Conservation (phyloP, 2,329 filamentous ascomycete genomes). For the Teratosphaeria pseudoeucalypti region DNA sequence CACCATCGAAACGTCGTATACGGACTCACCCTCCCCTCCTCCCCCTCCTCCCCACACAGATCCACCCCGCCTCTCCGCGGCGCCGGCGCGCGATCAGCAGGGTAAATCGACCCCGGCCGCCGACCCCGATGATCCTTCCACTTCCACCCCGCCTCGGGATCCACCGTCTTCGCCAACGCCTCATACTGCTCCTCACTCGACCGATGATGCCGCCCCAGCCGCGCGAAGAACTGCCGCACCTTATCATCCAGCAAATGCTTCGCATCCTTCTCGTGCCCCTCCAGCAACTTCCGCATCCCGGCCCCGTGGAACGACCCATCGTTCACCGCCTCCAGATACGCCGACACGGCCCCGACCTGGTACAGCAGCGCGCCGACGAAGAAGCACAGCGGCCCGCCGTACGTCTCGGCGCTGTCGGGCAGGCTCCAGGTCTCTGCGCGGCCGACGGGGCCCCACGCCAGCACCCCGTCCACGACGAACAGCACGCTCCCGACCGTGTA, state of each 20-base stretch:
- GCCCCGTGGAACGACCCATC: slow-evolving; percentile 20
- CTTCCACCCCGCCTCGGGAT: slow-evolving; percentile 11
- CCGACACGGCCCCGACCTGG: slow-evolving; percentile 18
- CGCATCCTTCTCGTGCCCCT: slow-evolving; percentile 16
- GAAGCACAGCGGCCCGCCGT: slow-evolving; percentile 14
- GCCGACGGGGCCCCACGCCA: slow-evolving; percentile 15
- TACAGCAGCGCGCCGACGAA: slow-evolving; percentile 21
- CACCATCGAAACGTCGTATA: slow-evolving; percentile 8
- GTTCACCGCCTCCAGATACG: slow-evolving; percentile 23
- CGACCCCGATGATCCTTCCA: slow-evolving; percentile 3
- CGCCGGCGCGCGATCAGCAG: slow-evolving; percentile 6
- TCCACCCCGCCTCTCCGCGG: slow-evolving; percentile 13
- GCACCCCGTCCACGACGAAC: slow-evolving; percentile 16
- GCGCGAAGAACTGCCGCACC: slow-evolving; percentile 13
- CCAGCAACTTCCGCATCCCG: slow-evolving; percentile 17
- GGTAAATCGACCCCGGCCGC: slow-evolving; percentile 9
- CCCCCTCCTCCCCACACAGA: slow-evolving; percentile 5
- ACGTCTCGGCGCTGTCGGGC: neutral
- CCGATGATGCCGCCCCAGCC: slow-evolving; percentile 2
- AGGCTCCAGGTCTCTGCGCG: neutral
- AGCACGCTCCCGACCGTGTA: slow-evolving; percentile 19
- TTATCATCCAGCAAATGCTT: slow-evolving; percentile 20
- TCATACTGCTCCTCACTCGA: slow-evolving; percentile 4
- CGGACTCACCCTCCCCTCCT: neutral
- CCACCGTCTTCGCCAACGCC: neutral